Evolutionary conservation across 176 grass and related monocot species (phyloP), one percentile per base, ranked within the genome.

Genomic region (Zea luxurians): DNA sequence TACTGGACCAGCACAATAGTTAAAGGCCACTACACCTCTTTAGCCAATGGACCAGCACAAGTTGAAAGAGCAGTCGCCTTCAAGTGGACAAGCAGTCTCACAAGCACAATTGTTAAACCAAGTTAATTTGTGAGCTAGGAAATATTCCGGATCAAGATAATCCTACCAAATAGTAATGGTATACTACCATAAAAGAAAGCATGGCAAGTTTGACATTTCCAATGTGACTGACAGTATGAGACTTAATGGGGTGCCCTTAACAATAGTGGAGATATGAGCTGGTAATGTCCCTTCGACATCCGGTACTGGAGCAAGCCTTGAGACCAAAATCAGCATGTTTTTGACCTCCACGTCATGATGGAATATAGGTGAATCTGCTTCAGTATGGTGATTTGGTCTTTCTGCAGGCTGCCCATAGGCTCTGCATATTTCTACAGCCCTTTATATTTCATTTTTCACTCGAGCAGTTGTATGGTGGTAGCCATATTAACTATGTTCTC

Each of bases 271-370:
- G 13, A 99, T 83, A 66, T 95, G 78, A 76, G 66, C 83, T 68
- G 90, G 83, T 73, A 76, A 58, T 6, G 53, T 79, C 40, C 92
- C 92, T 77, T 95, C 84, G 13, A 73, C 76, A 78, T 89, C 82
- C 8, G 86, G 90, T 50, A 91, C 78, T 13, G 91, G 92, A 44
- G 96, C 96, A 58, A 99, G 92, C 79, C 88, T 88, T 15, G 82
- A 99, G 88, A 63, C 96, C 96, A 84, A 99, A 99, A 88, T 95
- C 96, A 64, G 96, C 90, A 95, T 99, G 60, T 95, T 99, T 68
- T 86, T 99, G 58, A 92, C 96, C 83, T 99, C 92, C 18, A 92
- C 89, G 78, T 99, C 96, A 65, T 92, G 92, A 67, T 99, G 96
- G 79, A 91, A 99, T 87, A 99, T 93, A 64, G 96, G 96, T 44